Percentiles rank a stretch among this genome's conserved stretches.
These are phyloP conservation scores for Hsuehochloa calcarea DNA, from an alignment of 176 grass and related monocot species.

Conservation along the genomic window DNA sequence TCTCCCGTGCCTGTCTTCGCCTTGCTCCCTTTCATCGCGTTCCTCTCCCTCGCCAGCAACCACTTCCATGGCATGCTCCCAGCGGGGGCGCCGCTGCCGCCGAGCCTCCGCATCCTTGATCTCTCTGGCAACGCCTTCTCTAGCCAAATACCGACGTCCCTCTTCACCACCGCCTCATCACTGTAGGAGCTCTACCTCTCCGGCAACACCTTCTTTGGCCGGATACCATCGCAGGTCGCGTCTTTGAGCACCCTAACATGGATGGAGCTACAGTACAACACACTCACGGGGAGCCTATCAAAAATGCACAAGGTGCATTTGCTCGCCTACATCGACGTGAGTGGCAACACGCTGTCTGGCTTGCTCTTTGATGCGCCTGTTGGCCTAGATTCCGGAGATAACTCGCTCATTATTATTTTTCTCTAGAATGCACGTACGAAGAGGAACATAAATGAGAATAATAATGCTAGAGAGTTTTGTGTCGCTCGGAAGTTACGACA, in stretches of 20 bases:
- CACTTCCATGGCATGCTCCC: constrained; percentile 47
- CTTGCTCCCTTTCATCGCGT: constrained; percentile 39
- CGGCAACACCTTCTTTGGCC: constrained; percentile 44
- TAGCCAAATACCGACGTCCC: constrained; percentile 37
- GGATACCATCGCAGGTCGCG: constrained; percentile 26
- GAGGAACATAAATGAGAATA: too few relatives aligned
- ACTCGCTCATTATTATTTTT: too few relatives aligned
- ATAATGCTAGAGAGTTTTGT: too few relatives aligned
- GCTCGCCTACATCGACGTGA: constrained; percentile 47
- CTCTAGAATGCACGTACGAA: too few relatives aligned
- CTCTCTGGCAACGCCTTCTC: constrained; percentile 55
- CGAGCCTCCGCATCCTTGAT: constrained; percentile 24
- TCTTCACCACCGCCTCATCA: constrained; percentile 16
- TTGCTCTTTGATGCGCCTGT: not conserved
- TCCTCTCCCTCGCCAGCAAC: constrained; percentile 47
- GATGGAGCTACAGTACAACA: constrained; percentile 46
- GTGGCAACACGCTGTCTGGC: constrained; percentile 45
- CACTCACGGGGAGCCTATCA: constrained; percentile 27
- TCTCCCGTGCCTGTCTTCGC: constrained; percentile 17
- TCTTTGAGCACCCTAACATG: constrained; percentile 15
- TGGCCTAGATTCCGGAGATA: too few relatives aligned
- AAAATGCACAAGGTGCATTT: constrained; percentile 13
- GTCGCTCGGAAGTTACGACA: too few relatives aligned
- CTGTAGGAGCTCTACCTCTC: constrained; percentile 54
- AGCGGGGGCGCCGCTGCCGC: not conserved